Evolutionary conservation across 441 rosid genomes (phyloP), one percentile per base, ranked within the genome.

Genomic region (Erodium chrysanthum): DNA sequence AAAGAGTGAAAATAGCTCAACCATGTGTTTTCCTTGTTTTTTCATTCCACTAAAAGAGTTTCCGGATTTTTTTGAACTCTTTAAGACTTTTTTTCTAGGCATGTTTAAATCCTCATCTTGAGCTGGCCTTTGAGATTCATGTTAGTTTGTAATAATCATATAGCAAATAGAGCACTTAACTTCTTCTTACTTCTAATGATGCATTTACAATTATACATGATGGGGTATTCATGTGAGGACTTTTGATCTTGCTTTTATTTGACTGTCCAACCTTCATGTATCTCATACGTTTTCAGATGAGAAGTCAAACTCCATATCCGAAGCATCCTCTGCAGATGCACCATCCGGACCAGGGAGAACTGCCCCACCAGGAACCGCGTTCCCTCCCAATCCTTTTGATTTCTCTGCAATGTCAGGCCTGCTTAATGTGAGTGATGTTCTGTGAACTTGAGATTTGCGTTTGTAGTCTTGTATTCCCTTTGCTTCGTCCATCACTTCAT

Each of bases 391-490:
- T 75, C 87, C 87, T 20, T 91, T 90, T 74, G 97, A 95, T 82
- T 95, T 92, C 83, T 92, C 97, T 7, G 81, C 86, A 65, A 92
- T 95, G 99, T 72, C 82, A 66, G 83, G 88, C 75, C 79, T 92
- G 68, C 97, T 95, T 69, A 88, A 92, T 70, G 98, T 95, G 84
- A 69, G 79, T 27, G 42, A 6, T 65, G 15, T 56, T 9, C 23
- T 42, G 1, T 56, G 48, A 22, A 20, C 17, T 33, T 66, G 21
- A 50, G 8, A 4, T 58, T 22, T 37, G 18, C 11, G n/a, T 52
- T 18, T 23, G 33, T 11, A 31, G 63, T 61, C 20, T 23, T 23
- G 8, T 27, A n/a, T 73, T 52, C 25, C 21, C 4, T 44, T 14
- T 52, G 22, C 60, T 21, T 0, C 9, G 27, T 25, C 9, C 9